phyloP scores from a whole-genome alignment of 2,329 filamentous ascomycete species.

The Cercospora brassicicola region DNA sequence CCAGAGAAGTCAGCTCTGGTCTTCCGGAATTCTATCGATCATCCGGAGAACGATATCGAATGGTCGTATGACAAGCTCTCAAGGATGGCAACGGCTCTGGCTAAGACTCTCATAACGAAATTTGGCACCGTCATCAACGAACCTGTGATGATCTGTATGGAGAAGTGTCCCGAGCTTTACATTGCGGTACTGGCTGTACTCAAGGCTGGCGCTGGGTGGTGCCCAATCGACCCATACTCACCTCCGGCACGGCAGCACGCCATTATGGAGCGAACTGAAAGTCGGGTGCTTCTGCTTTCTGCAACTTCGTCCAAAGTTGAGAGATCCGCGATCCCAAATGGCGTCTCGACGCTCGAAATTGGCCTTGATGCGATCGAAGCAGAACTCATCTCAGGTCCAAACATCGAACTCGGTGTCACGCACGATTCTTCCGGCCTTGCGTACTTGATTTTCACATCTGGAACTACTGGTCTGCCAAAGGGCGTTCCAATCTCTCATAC shows the following conservation, averaged over 20 bases:
- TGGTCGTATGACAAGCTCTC: slow-evolving; percentile 68
- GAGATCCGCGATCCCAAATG: slow-evolving; percentile 5
- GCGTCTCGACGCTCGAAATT: slow-evolving; percentile 11
- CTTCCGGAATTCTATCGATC: slow-evolving; percentile 53
- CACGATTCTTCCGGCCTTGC: slow-evolving; percentile 50
- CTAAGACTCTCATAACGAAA: slow-evolving; percentile 49
- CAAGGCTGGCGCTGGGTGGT: slow-evolving; percentile 72
- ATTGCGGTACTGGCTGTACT: slow-evolving; percentile 68
- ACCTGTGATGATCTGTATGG: slow-evolving; percentile 68
- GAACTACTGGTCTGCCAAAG: slow-evolving; percentile 43
- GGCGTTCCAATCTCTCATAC: slow-evolving; percentile 43
- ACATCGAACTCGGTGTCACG: neutral
- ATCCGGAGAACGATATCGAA: slow-evolving; percentile 40
- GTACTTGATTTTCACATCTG: slow-evolving; percentile 57
- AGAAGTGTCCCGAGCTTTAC: slow-evolving; percentile 72
- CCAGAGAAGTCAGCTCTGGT: slow-evolving; percentile 62
- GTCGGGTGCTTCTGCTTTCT: slow-evolving; percentile 10
- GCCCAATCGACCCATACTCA: slow-evolving; percentile 59
- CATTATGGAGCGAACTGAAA: slow-evolving; percentile 20
- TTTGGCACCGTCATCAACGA: slow-evolving; percentile 40
- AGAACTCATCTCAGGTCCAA: neutral
- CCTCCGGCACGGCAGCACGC: slow-evolving; percentile 20
- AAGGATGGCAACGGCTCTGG: slow-evolving; percentile 55
- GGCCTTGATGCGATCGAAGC: slow-evolving; percentile 6
- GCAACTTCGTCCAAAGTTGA: slow-evolving; percentile 9